Evolutionary conservation across 148 eudicot genomes (phyloP).

Genomic region (Fagopyrum tataricum): DNA sequence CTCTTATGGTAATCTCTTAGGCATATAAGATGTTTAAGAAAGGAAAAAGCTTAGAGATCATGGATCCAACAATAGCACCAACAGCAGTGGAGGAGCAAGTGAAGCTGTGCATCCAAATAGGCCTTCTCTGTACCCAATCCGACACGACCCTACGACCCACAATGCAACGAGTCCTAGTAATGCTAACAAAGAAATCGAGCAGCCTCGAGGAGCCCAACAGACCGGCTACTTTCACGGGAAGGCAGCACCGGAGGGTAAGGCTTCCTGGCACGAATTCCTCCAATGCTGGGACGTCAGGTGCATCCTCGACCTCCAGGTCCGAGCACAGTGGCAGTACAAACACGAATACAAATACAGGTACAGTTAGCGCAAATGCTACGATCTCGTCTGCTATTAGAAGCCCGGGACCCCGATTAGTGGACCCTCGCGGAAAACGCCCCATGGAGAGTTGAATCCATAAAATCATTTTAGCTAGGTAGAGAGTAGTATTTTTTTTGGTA

Average conservation of each 20-base stretch:
- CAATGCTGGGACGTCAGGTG: constrained; percentile 33
- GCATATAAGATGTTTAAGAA: constrained; percentile 63
- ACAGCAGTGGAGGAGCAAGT: constrained; percentile 61
- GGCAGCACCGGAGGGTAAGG: constrained; percentile 30
- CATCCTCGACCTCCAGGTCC: constrained; percentile 22
- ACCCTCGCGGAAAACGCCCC: constrained; percentile 9
- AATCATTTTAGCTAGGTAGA: constrained; percentile 1
- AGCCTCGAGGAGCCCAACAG: constrained; percentile 61
- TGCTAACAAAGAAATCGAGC: constrained; percentile 59
- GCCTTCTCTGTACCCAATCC: constrained; percentile 68
- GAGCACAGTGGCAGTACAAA: constrained; percentile 23
- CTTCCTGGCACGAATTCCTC: constrained; percentile 33
- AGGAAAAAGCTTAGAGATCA: constrained; percentile 47
- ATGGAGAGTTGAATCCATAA: not conserved
- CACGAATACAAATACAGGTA: constrained; percentile 9
- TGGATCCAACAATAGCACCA: constrained; percentile 30
- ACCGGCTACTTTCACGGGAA: constrained; percentile 56
- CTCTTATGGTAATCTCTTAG: constrained; percentile 25
- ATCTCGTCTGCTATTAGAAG: not conserved
- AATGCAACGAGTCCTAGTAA: constrained; percentile 60
- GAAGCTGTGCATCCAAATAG: constrained; percentile 50
- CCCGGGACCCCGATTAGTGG: not conserved
- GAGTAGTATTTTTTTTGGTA: not conserved
- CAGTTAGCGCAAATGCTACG: constrained; percentile 17
- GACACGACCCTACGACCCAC: constrained; percentile 62